Evolutionary conservation across 2,329 filamentous ascomycete genomes (phyloP), one percentile per base, ranked within the genome.

Genomic region (Geosmithia putterillii): DNA sequence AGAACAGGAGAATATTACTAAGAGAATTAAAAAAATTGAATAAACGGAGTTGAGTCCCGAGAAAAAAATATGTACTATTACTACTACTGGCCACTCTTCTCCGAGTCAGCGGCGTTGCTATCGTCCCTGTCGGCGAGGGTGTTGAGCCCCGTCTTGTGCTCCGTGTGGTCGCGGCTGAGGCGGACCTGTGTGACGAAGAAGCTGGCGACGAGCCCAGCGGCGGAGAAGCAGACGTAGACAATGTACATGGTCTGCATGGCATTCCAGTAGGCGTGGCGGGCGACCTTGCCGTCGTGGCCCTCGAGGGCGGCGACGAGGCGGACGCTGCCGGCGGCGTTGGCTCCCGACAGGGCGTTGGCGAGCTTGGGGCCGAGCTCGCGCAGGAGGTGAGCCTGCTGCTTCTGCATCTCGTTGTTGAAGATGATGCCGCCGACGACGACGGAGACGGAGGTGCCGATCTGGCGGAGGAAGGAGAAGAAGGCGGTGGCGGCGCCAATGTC

Each of bases 351-450:
- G 20, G 65, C 53, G 4, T 57, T 51, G 1, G 76, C 76, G 1
- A 70, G 61, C 3, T 71, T 18, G 0, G 61, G 61, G 0, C 73
- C 73, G 0, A 85, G 66, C 4, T 70, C 59, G 23, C 61, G 52
- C 19, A 62, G 58, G 23, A 84, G 67, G 8, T 55, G 53, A 4
- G 62, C 53, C 22, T 70, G 65, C 50, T 77, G 73, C 40, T 65
- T 66, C 49, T 76, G 62, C 78, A 87, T 85, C 46, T 73, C 65
- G 56, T 89, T 88, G 60, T 86, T 80, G 63, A 89, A 88, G 34
- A 89, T 73, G 39, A 86, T 82, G n/a, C 82, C 79, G 20, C 85
- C 85, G 35, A 88, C 68, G 2, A 86, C 82, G 42, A 87, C 73
- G 0, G 78, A 79, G 18, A 81, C 73, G 2, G 79, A 73, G 0